Conservation (phyloP, 2,329 filamentous ascomycete species). For the Fusarium verrucosum region DNA sequence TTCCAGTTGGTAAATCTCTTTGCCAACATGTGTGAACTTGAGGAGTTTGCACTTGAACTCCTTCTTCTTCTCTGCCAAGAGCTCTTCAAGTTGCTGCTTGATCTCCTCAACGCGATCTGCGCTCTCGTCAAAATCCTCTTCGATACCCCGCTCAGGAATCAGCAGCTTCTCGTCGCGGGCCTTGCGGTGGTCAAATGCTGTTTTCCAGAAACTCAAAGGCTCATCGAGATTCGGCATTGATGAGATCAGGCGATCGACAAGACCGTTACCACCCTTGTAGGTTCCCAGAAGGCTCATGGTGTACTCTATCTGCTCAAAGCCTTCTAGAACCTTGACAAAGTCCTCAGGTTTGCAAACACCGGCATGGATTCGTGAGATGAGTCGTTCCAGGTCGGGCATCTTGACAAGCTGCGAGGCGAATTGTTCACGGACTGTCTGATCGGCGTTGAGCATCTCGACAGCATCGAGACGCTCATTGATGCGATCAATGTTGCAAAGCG, state of each 20-base stretch:
- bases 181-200: conserved; percentile 85
- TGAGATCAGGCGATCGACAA: conserved; percentile 83
- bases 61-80: conserved; percentile 76
- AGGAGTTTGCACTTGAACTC: conserved; percentile 78
- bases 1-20: conserved; percentile 97
- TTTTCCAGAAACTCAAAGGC: conserved; percentile 84
- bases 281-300: conserved; percentile 82
- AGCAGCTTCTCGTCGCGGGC: conserved; percentile 83
- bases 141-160: conserved; percentile 85
- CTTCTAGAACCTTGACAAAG: conserved; percentile 91
- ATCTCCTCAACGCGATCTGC: conserved; percentile 79
- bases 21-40: conserved; percentile 86
- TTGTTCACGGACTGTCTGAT: conserved; percentile 81
- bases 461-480: conserved; percentile 96
- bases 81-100: conserved; percentile 73
- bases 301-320: conserved; percentile 97
- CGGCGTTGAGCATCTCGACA: conserved; percentile 89
- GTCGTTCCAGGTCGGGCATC: conserved; percentile 91
- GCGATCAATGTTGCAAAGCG: conserved; percentile 82
- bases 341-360: conserved; percentile 90
- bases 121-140: conserved; percentile 90
- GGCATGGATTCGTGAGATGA: conserved; percentile 94
- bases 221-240: conserved; percentile 86
- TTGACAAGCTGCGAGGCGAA: conserved; percentile 89
- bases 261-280: conserved; percentile 78